Evolutionary conservation across 495 filamentous ascomycete genomes (phyloP).

Genomic region (Amorphotheca resinae): DNA sequence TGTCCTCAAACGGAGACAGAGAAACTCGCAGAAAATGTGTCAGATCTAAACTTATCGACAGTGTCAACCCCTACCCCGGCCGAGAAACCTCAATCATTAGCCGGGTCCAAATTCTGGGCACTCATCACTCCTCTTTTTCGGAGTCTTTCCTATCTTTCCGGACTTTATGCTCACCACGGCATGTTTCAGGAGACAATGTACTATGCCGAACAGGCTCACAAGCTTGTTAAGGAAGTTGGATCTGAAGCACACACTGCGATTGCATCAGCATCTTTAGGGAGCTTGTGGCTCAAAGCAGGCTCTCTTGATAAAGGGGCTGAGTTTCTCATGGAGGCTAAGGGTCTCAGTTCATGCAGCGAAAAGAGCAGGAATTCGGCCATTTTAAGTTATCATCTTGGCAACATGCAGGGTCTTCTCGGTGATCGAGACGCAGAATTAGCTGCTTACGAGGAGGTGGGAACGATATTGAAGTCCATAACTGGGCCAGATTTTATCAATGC

Average conservation of each 20-base stretch:
- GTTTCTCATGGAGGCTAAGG: constrained; percentile 39
- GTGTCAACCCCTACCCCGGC: constrained; percentile 1
- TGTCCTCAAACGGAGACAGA: constrained; percentile 23
- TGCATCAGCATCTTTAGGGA: constrained; percentile 46
- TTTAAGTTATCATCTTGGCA: constrained; percentile 30
- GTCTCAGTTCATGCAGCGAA: constrained; percentile 27
- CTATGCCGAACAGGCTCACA: constrained; percentile 73
- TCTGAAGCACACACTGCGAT: constrained; percentile 45
- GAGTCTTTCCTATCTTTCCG: constrained; percentile 56
- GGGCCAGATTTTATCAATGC: constrained; percentile 10
- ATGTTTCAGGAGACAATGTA: constrained; percentile 84
- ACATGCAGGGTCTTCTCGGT: constrained; percentile 31
- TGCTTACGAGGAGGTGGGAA: constrained; percentile 19
- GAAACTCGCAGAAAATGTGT: constrained; percentile 25
- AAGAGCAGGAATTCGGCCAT: constrained; percentile 24
- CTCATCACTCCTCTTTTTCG: constrained; percentile 61
- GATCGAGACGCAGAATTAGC: constrained; percentile 26
- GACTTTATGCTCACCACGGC: constrained; percentile 67
- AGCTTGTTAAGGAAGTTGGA: constrained; percentile 56
- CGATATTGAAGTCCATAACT: constrained; percentile 3
- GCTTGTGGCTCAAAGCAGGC: constrained; percentile 51
- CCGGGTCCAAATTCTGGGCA: constrained; percentile 68
- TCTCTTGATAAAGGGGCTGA: constrained; percentile 47
- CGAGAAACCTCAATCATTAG: constrained; percentile 11
- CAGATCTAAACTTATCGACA: constrained; percentile 17